Percentiles rank a stretch among this genome's conserved stretches.
Conservation (phyloP, 2,329 filamentous ascomycete species). For the Fusarium bulbicola region DNA sequence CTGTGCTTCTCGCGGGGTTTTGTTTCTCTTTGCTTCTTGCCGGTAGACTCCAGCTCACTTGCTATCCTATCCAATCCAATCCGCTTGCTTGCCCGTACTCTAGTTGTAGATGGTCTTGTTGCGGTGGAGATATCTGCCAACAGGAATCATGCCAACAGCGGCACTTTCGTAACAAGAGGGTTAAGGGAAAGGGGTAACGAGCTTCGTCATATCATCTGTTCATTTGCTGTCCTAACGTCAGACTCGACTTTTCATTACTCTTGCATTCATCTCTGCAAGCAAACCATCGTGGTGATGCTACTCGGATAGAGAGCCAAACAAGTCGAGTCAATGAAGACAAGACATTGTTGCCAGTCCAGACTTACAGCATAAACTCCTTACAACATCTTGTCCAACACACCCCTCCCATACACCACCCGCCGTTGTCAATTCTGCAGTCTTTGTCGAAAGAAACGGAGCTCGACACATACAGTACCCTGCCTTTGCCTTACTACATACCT, state of each 20-base stretch:
- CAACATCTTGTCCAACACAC: conserved; percentile 34
- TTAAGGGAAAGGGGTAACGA: conserved; percentile 9
- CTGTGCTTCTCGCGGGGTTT: conserved; percentile 13
- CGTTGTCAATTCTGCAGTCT: conserved; percentile 9
- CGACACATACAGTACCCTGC: background rate
- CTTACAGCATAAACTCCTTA: conserved; percentile 29
- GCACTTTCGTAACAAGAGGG: conserved; percentile 23
- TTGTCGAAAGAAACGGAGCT: conserved; percentile 12
- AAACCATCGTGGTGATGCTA: conserved; percentile 27
- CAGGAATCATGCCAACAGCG: conserved; percentile 29
- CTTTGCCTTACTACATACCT: background rate
- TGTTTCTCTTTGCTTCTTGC: conserved; percentile 10
- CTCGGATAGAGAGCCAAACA: conserved; percentile 20
- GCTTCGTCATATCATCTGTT: conserved; percentile 18
- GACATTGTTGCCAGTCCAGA: background rate
- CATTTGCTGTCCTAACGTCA: conserved; percentile 5
- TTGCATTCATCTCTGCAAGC: conserved; percentile 7
- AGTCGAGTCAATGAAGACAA: background rate
- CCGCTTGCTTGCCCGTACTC: conserved; percentile 19
- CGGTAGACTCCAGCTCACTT: conserved; percentile 11
- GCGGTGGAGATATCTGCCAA: conserved; percentile 32
- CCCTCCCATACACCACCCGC: conserved; percentile 1
- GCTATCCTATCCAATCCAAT: conserved; percentile 26
- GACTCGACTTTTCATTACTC: background rate
- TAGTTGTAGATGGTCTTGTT: conserved; percentile 34